Evolutionary conservation across 1,284 basidiomycete species (phyloP), one percentile per base, ranked within the genome.

Genomic region (Pyrrhoderma noxium): DNA sequence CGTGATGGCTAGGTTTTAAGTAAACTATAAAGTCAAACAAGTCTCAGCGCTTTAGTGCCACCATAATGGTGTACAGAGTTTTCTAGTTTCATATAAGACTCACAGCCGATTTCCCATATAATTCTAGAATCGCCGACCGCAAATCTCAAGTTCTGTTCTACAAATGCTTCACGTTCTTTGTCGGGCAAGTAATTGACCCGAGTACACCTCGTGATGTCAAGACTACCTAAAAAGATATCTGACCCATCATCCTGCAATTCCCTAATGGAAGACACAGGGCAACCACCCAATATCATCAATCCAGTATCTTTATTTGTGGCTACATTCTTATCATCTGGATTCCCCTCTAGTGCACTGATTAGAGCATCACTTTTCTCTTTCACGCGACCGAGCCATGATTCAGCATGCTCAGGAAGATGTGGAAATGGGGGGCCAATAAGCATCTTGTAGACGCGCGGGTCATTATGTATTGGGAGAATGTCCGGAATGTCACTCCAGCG

Each of bases 1-100:
- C 59, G 45, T 66, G 64, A 52, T 65, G 59, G 14, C 54, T 58
- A 9, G 64, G 58, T 13, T 57, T 50, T 8, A 65, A 55, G 43
- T 64, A 65, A 51, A 63, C 65, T 66, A 23, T 4, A 11, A n/a
- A 18, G 3, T 19, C 2, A 8, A 19, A 13, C 25, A 3, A 42
- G 34, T 27, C 22, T 31, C 14, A 21, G 39, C 13, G 19, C 19
- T 42, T 18, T 18, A 18, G 31, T 47, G 14, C 14, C 7, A 31
- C n/a, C n/a, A n/a, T n/a, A n/a, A n/a, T n/a, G n/a, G n/a, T n/a
- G n/a, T 31, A 31, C 27, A 31, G 11, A 22, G 1, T 16, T 4
- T 25, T 23, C 8, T 7, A 14, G 40, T 13, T n/a, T n/a, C 2
- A 31, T 13, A 8, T 14, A n/a, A 22, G 8, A 42, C 48, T 35